phyloP scores from a whole-genome alignment of 106 monocot genomes.

The Iris macrosiphon region DNA sequence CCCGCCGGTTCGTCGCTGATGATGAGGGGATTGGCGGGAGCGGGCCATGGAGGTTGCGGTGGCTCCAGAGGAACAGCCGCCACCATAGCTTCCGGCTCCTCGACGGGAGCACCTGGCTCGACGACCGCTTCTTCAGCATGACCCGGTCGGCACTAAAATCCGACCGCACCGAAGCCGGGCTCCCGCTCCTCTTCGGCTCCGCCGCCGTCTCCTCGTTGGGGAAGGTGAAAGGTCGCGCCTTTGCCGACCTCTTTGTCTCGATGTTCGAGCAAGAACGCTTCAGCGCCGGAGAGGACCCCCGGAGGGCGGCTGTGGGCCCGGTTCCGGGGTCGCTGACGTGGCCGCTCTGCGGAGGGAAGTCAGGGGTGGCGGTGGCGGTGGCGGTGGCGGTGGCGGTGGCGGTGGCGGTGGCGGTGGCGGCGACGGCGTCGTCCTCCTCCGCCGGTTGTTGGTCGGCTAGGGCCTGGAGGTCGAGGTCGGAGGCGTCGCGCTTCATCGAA shows the following conservation, averaged over 20 bases:
- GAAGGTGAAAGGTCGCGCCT: too few species aligned
- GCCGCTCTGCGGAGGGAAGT: conserved; percentile 25
- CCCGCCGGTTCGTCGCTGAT: conserved; percentile 9
- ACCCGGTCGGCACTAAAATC: conserved; percentile 64
- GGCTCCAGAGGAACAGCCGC: conserved; percentile 94
- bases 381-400: conserved; percentile 21
- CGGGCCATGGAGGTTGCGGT: conserved; percentile 67
- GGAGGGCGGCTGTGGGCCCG: conserved; percentile 11
- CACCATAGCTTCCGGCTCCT: conserved; percentile 93
- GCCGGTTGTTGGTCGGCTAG: neutral
- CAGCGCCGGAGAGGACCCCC: conserved; percentile 42
- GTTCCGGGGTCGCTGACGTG: conserved; percentile 67
- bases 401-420: too few species aligned
- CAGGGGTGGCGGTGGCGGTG: conserved; percentile 27
- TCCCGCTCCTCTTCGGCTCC: conserved; percentile 32
- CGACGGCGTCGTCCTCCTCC: conserved; percentile 4
- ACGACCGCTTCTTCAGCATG: conserved; percentile 81
- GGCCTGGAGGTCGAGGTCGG: conserved; percentile 54
- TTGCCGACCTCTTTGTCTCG: conserved; percentile 50
- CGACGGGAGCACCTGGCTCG: conserved; percentile 88
- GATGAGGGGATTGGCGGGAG: conserved; percentile 2
- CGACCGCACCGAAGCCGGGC: conserved; percentile 51
- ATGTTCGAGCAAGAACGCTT: conserved; percentile 92
- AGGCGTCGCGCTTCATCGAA: conserved; percentile 53
- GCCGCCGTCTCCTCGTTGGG: neutral